A percentile compares a stretch with the other conserved stretches of the same genome.
phyloP scores from a whole-genome alignment of 2,329 filamentous ascomycete species.

The Aspergillus sp. region DNA sequence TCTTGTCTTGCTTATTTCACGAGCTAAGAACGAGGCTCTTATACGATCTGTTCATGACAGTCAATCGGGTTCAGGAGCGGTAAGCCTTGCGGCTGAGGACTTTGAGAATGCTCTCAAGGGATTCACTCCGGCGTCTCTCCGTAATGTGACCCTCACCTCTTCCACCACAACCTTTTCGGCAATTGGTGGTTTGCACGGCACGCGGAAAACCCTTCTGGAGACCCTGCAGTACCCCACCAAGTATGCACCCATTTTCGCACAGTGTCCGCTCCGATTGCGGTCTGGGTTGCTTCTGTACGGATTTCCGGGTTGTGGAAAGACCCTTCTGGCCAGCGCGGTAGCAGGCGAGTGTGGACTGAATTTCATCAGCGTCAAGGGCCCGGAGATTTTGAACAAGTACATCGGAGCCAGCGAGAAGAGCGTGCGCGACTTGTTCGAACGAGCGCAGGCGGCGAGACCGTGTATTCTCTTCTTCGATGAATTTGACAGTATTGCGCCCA shows the following conservation, averaged over 20 bases:
- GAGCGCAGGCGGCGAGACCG: slow-evolving; percentile 76
- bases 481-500: slow-evolving; percentile 95
- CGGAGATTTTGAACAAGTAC: slow-evolving; percentile 98
- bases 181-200: slow-evolving; percentile 80
- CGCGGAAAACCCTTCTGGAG: slow-evolving; percentile 82
- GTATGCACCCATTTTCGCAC: slow-evolving; percentile 93
- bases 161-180: slow-evolving; percentile 87
- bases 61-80: slow-evolving; percentile 41
- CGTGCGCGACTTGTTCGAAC: slow-evolving; percentile 88
- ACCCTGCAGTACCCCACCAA: slow-evolving; percentile 95
- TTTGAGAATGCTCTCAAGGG: slow-evolving; percentile 79
- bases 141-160: slow-evolving; percentile 87
- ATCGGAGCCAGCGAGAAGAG: slow-evolving; percentile 96
- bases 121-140: slow-evolving; percentile 88
- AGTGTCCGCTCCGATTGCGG: slow-evolving; percentile 86
- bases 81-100: slow-evolving; percentile 62
- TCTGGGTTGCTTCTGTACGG: slow-evolving; percentile 90
- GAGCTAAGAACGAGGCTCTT: slow-evolving; percentile 84
- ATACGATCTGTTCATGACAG: slow-evolving; percentile 64
- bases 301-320: slow-evolving; percentile 94
- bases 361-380: slow-evolving; percentile 96
- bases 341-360: slow-evolving; percentile 95
- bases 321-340: slow-evolving; percentile 88
- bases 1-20: slow-evolving; percentile 70
- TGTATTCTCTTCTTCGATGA: slow-evolving; percentile 98